Evolutionary conservation across 202 grass and related monocot genomes (phyloP).

Genomic region (Carex arenaria): DNA sequence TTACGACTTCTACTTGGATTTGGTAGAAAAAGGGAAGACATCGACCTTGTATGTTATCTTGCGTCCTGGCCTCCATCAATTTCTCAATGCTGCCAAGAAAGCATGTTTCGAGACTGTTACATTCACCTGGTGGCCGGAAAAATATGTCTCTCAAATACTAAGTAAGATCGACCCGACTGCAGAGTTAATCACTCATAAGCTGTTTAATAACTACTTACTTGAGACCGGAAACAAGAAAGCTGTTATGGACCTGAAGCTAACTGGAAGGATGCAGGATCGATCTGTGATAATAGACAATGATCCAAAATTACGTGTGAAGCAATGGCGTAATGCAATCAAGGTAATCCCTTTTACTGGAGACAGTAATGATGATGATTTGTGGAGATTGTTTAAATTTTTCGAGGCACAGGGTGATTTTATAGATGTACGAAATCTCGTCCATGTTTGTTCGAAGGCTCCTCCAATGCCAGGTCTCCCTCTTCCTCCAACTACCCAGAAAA

Average conservation of each 20-base stretch:
- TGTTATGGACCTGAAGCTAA: conserved; percentile 42
- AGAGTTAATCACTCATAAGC: conserved; percentile 32
- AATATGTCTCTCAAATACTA: conserved; percentile 39
- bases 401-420: conserved; percentile 26
- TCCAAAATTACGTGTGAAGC: conserved; percentile 48
- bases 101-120: conserved; percentile 46
- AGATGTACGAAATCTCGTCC: conserved; percentile 29
- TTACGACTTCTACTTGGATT: conserved; percentile 53
- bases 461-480: not conserved
- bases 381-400: conserved; percentile 52
- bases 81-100: conserved; percentile 37
- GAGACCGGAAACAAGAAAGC: conserved; percentile 27
- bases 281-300: conserved; percentile 77
- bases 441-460: not conserved
- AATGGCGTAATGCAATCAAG: conserved; percentile 50
- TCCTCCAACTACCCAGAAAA: not conserved
- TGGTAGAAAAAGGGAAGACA: conserved; percentile 31
- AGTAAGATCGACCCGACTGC: conserved; percentile 36
- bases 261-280: conserved; percentile 32
- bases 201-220: conserved; percentile 38
- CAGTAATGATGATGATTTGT: conserved; percentile 44
- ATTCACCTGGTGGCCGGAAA: conserved; percentile 36
- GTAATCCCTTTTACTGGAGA: conserved; percentile 50
- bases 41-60: conserved; percentile 70
- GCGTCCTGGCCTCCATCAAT: conserved; percentile 57